Evolutionary conservation across 257 asterid species (phyloP), one percentile per base, ranked within the genome.

Genomic region (Plantago elongata): DNA sequence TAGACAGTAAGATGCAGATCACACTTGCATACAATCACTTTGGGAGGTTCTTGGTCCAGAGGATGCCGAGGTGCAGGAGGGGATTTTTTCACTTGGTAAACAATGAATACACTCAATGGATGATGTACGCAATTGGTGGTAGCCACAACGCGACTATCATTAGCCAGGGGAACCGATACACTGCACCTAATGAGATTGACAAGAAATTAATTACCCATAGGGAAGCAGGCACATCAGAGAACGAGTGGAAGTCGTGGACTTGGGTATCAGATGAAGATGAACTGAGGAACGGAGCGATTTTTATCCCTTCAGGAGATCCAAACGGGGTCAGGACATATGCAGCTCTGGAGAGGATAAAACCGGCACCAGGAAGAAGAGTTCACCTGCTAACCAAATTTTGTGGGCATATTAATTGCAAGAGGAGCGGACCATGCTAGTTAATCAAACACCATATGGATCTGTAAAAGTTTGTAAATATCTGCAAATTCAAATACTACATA

Each of bases 81-180:
- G 91, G 91, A 11, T 84, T 58, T 60, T 60, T 84, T 61, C 91
- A 84, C 30, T 68, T 84, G 2, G 85, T 84, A 11, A 84, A 84
- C 76, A 84, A 84, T 9, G 87, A 84, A 59, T 84, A 81, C 55
- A 81, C 91, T 37, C 83, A 79, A 40, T 84, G 91, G 91, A 45
- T 70, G 5, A 84, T 78, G 91, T 84, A 84, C 29, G 91, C 91
- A 46, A 79, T 84, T 18, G 91, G 91, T 9, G 91, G 91, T 9
- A 84, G 88, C 51, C 64, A 61, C 50, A 65, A 74, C 48, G 80
- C 91, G 11, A 79, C 79, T 18, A 77, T 81, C 38, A 70, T 80
- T 29, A 81, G 87, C 63, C 90, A 84, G 22, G 91, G 91, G 9
- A 84, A 84, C 54, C 77, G 85, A 5, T 84, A 74, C 77, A 72